Base-by-base conservation (phyloP, 2,329 filamentous ascomycete species). In the Microcera coccophila region DNA sequence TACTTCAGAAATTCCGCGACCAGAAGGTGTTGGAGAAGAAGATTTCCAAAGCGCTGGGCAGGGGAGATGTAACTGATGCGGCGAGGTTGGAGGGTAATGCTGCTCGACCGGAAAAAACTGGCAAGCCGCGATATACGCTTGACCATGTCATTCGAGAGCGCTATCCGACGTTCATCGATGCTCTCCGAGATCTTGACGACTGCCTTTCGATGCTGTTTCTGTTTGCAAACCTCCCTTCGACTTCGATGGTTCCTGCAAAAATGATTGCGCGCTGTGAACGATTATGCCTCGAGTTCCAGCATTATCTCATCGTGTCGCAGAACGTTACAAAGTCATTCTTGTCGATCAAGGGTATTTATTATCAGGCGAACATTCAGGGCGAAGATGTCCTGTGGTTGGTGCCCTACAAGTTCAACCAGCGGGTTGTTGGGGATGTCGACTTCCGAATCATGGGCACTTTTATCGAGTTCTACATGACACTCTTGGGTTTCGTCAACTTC, bases 361-460 rank as follows among this genome's bases (percentile, higher is more conserved):
- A 97, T 70, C 91, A 97, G 71, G 93, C 91, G 18, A 96, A 85
- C 39, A 94, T 98, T 49, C 89, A 96, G 66, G 93, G 93, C 37
- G 90, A 98, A 71, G 91, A 97, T 61, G 86, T 98, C 38, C 75
- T 97, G 53, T 98, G 93, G 93, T 76, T 98, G 29, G 91, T 96
- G 10, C 93, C 93, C 1, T 98, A 98, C 74, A 89, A 89, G 66
- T 98, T 98, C 70, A 95, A 97, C 62, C 93, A 98, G 74, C 79
- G 87, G 55, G 84, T 95, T 12, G 87, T 93, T 31, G 88, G 86
- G 44, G 93, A 98, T 67, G 86, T 98, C 52, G 93, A 98, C 67
- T 98, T 96, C 72, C 79, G 93, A 60, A 98, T 98, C 69, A 98
- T 98, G 93, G 91, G 89, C 46, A 98, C 93, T 4, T 98, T 98